Evolutionary conservation across 345 rosid genomes (phyloP), one percentile per base, ranked within the genome.

Genomic region (Moricandia arvensis): DNA sequence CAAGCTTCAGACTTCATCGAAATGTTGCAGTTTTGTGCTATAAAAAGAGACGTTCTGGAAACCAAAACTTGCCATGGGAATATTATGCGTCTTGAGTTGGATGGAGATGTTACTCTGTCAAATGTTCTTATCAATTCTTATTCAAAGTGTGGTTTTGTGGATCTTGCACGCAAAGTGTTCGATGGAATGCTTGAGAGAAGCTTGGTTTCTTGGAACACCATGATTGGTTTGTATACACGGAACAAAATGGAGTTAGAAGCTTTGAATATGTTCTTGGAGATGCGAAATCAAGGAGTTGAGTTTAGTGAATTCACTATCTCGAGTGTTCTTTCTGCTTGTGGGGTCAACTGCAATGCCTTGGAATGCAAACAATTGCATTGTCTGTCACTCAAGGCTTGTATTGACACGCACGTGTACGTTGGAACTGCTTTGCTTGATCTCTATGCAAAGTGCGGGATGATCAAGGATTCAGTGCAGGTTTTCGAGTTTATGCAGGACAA

Each of bases 371-470:
- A 86, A 35, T 63, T 92, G 74, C 98, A 95, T 81, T 84, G 82
- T 58, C 83, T 93, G 57, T 81, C 89, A 47, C 4, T 86, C 26
- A 90, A 92, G 84, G 76, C 80, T 0, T 83, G 76, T 8, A 68
- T 84, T 66, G 91, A 80, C 66, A 63, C 77, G 13, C 83, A 89
- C 9, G 76, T 84, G 62, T 93, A 82, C 59, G 88, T 88, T 6
- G 89, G 77, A 31, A 95, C 98, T 24, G 93, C 97, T 31, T 77
- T 95, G 86, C 87, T 89, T 73, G 96, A 87, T 85, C 85, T 89
- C 66, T 95, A 95, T 29, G 87, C 91, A 3, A 93, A 91, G 53
- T 84, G 87, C 71, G 87, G 90, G 18, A 24, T 85, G 78, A 69
- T 90, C 18, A 72, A 61, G 17, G 91, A 87, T 0, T 90, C 96